phyloP scores from a whole-genome alignment of 192 early-diverging fungal species.

The Podila minutissima region DNA sequence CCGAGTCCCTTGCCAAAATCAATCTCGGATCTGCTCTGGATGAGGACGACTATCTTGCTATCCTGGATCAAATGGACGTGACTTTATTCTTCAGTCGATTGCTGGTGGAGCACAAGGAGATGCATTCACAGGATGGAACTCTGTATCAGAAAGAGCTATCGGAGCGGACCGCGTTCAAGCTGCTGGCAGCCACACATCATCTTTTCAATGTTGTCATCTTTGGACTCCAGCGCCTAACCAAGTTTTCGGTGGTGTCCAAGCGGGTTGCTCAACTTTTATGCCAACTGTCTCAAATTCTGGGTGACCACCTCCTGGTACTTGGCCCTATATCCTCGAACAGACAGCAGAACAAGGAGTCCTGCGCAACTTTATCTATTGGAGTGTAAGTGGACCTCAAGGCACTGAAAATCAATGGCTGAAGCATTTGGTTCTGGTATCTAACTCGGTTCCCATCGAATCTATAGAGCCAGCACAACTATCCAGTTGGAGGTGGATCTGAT shows the following conservation, averaged over 20 bases:
- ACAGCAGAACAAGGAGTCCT: not conserved
- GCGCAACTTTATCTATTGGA: not conserved
- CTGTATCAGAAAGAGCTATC: conserved; percentile 32
- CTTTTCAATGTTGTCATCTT: conserved; percentile 24
- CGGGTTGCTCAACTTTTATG: conserved; percentile 51
- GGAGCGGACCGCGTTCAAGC: conserved; percentile 15
- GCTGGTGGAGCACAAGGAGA: conserved; percentile 36
- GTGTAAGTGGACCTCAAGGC: not conserved
- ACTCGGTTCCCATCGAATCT: not conserved
- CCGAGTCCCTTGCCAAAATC: not conserved
- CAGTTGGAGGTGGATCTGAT: conserved; percentile 23
- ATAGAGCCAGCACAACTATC: conserved; percentile 4
- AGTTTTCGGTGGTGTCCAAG: conserved; percentile 23
- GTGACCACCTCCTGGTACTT: conserved; percentile 31
- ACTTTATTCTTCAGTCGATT: conserved; percentile 37
- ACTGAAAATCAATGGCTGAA: too few relatives aligned
- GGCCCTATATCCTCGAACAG: conserved; percentile 15
- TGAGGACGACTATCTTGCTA: conserved; percentile 54
- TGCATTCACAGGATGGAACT: conserved; percentile 21
- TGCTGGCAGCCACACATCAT: conserved; percentile 23
- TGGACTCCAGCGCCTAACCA: conserved; percentile 14
- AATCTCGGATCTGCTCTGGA: conserved; percentile 19
- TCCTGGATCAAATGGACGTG: conserved; percentile 56
- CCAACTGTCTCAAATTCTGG: conserved; percentile 50
- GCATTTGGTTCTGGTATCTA: not conserved